phyloP scores from a whole-genome alignment of 2,329 filamentous ascomycete species.

The Venturia oleaginea region DNA sequence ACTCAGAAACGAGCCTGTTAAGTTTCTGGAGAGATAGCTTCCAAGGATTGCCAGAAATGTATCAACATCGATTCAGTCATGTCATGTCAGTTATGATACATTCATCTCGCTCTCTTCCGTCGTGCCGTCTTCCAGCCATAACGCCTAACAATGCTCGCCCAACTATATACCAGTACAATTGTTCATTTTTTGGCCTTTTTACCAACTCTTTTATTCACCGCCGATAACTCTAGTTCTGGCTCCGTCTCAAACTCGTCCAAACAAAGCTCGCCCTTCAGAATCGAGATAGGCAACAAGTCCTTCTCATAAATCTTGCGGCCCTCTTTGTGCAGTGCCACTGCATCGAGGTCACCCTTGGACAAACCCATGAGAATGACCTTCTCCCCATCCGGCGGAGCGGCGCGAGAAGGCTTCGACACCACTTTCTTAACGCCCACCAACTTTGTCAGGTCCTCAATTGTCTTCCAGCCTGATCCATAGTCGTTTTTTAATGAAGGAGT shows the following conservation, averaged over 20 bases:
- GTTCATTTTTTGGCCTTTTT: neutral
- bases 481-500: constrained; percentile 1
- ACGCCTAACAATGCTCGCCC: neutral
- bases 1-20: no score
- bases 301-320: neutral
- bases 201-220: neutral
- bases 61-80: neutral
- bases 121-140: neutral
- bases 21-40: no score
- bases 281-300: neutral
- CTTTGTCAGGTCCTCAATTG: neutral
- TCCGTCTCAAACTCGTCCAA: neutral
- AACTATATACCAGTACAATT: neutral
- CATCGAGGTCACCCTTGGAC: neutral
- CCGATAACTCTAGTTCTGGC: neutral
- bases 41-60: no score
- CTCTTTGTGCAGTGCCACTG: neutral
- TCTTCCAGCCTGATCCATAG: constrained; percentile 2
- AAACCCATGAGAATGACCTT: neutral
- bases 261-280: neutral
- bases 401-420: neutral
- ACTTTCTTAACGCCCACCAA: constrained; percentile 1
- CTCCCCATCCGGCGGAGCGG: neutral
- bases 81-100: neutral
- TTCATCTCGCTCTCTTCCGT: neutral